phyloP scores from a whole-genome alignment of 371 early-diverging fungal species.

The Apophysomyces trapeziformis region DNA sequence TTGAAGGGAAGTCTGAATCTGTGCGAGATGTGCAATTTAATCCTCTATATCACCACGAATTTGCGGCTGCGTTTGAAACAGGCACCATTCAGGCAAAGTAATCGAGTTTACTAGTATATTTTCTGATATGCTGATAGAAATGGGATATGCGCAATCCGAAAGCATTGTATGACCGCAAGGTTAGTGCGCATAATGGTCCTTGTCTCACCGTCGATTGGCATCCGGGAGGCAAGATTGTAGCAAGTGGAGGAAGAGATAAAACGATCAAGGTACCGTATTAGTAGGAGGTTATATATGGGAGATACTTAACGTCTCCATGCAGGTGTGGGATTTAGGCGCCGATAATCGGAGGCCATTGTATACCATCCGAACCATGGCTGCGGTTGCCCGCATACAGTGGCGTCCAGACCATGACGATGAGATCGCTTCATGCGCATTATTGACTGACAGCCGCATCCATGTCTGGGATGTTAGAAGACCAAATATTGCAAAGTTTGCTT shows the following conservation, averaged over 20 bases:
- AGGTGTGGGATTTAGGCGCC: slow-evolving; percentile 84
- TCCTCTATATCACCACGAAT: slow-evolving; percentile 64
- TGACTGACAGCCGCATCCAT: slow-evolving; percentile 70
- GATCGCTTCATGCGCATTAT: slow-evolving; percentile 76
- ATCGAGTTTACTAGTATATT: not conserved
- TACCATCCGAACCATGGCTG: slow-evolving; percentile 73
- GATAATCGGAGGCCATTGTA: slow-evolving; percentile 68
- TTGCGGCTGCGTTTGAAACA: slow-evolving; percentile 88
- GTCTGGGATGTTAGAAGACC: slow-evolving; percentile 82
- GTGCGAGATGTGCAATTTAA: slow-evolving; percentile 89
- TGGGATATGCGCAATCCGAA: slow-evolving; percentile 81
- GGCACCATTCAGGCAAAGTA: slow-evolving; percentile 76
- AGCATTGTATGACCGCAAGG: slow-evolving; percentile 65
- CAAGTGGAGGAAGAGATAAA: slow-evolving; percentile 85
- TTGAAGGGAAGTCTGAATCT: slow-evolving; percentile 82
- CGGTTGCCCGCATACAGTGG: slow-evolving; percentile 81
- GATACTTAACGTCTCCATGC: not conserved
- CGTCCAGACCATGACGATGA: slow-evolving; percentile 73
- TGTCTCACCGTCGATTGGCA: slow-evolving; percentile 86
- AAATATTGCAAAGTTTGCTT: slow-evolving; percentile 69
- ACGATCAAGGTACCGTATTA: slow-evolving; percentile 68
- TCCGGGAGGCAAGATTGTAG: slow-evolving; percentile 73
- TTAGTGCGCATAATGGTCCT: slow-evolving; percentile 80
- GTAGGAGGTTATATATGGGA: not conserved
- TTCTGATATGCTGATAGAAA: slow-evolving; percentile 45